Conservation (phyloP, 208 protist genomes). For the Wallacemonas collosoma region DNA sequence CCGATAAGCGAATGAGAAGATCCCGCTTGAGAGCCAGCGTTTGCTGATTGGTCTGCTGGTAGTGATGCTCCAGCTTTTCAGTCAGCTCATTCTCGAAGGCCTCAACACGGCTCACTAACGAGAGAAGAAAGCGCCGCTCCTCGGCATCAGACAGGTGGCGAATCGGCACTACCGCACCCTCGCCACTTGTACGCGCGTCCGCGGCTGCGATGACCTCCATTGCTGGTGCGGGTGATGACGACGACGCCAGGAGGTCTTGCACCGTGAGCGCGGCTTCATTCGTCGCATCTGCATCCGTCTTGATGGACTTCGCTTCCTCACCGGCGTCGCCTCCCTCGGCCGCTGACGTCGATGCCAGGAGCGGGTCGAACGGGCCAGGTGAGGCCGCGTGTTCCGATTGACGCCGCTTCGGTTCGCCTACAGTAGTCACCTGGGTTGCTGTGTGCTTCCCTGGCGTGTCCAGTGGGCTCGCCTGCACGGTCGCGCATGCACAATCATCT, state of each 20-base stretch:
- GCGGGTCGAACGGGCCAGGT: background rate
- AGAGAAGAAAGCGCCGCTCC: constrained; percentile 43
- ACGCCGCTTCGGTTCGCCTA: no score
- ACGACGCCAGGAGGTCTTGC: background rate
- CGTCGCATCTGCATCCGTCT: background rate
- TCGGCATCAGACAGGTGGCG: constrained; percentile 24
- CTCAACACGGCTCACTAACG: constrained; percentile 52
- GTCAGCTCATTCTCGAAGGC: constrained; percentile 47
- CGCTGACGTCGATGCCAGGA: background rate
- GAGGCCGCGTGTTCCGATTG: background rate
- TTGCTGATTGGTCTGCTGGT: constrained; percentile 49
- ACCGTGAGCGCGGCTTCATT: background rate
- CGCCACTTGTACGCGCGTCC: background rate
- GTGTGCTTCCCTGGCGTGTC: no score
- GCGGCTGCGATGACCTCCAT: background rate
- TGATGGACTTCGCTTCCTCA: background rate
- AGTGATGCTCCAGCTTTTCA: constrained; percentile 55
- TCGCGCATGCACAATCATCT: background rate
- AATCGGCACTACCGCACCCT: background rate
- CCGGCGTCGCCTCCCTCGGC: no score
- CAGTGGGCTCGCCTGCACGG: background rate
- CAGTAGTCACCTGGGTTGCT: no score
- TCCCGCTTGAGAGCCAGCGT: constrained; percentile 48
- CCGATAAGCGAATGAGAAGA: constrained; percentile 36
- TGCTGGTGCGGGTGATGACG: background rate